Evolutionary conservation across 2,329 filamentous ascomycete species (phyloP).

Genomic region (Colletotrichum sp.): DNA sequence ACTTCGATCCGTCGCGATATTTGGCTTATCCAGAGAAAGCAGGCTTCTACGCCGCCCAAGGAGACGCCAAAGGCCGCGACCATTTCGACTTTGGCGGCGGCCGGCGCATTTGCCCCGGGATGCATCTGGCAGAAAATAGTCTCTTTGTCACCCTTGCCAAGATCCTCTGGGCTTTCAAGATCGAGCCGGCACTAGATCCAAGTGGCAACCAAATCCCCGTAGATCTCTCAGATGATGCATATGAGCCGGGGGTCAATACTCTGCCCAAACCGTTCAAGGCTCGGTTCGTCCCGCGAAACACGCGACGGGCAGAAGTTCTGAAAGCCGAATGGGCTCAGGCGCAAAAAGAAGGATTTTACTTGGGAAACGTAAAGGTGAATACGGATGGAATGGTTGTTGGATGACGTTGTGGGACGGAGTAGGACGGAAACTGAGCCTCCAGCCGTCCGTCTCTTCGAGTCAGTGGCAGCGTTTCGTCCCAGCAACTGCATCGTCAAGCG

Average conservation of each 20-base stretch:
- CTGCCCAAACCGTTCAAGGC: neutral
- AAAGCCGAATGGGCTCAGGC: neutral
- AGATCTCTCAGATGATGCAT: neutral
- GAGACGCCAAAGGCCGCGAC: slow-evolving; percentile 20
- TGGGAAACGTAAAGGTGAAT: neutral
- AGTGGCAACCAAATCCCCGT: neutral
- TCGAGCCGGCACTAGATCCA: slow-evolving; percentile 25
- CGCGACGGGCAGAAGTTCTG: neutral
- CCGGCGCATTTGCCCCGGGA: slow-evolving; percentile 37
- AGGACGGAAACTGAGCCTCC: neutral
- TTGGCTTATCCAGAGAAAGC: neutral
- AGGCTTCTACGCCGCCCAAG: neutral
- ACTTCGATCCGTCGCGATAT: neutral
- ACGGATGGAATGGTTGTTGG: neutral
- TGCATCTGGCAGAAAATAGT: slow-evolving; percentile 57
- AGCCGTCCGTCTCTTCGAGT: neutral
- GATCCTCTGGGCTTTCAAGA: slow-evolving; percentile 58
- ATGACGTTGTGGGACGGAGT: neutral
- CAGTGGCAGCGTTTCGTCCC: neutral
- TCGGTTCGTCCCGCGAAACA: neutral
- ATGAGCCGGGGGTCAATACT: neutral
- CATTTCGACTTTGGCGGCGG: slow-evolving; percentile 38
- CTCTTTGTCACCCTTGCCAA: slow-evolving; percentile 50
- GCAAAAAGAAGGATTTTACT: neutral
- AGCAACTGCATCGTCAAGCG: neutral